Percentiles rank a stretch among this genome's conserved stretches.
Conservation (phyloP, 1,284 basidiomycete genomes). For the Cystobasidiaceae sp. region DNA sequence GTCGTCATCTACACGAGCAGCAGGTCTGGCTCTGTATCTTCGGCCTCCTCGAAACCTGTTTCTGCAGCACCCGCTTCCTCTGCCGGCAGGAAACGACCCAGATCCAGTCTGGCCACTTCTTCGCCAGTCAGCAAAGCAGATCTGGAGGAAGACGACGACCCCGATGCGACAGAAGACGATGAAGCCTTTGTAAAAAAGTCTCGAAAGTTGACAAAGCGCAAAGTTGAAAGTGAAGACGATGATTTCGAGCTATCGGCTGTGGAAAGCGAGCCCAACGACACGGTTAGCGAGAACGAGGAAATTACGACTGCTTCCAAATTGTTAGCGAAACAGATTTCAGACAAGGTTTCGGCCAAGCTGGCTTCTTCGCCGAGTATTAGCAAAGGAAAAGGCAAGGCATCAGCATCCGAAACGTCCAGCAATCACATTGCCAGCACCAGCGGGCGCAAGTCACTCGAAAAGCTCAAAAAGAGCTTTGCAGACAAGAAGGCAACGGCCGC, state of each 20-base stretch:
- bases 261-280: not conserved
- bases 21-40: not conserved
- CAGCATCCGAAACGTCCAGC: constrained; percentile 10
- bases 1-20: constrained; percentile 18
- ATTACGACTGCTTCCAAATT: not conserved
- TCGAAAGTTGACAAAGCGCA: not conserved
- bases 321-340: not conserved
- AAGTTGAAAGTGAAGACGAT: constrained; percentile 22
- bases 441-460: no score
- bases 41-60: not conserved
- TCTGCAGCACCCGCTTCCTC: not conserved
- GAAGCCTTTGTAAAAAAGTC: not conserved
- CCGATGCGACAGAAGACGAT: constrained; percentile 9
- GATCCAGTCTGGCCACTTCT: not conserved
- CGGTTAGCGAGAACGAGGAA: not conserved
- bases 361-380: constrained; percentile 2
- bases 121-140: not conserved
- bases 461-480: not conserved
- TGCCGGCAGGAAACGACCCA: not conserved
- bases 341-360: not conserved
- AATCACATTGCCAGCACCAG: not conserved
- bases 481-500: not conserved
- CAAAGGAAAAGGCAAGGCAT: constrained; percentile 32
- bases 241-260: constrained; percentile 11
- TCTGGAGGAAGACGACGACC: not conserved